A percentile compares a stretch with the other conserved stretches of the same genome.
Conservation (phyloP, 2,329 filamentous ascomycete species). For the Ambrosiella cleistominuta region DNA sequence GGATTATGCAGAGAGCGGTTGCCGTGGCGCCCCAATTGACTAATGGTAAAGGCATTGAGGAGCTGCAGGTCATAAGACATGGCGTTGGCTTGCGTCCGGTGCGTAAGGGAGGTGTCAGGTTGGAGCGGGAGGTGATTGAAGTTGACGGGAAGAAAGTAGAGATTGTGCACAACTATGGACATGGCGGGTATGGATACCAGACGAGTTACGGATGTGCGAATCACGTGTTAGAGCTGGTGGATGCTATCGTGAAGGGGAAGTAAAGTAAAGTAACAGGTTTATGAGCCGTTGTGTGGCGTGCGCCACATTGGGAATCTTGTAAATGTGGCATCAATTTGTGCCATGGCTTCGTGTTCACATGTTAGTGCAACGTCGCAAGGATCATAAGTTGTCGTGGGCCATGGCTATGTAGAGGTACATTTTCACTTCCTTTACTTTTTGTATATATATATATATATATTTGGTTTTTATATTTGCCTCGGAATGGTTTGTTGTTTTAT, state of each 20-base stretch:
- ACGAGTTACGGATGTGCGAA: constrained; percentile 54
- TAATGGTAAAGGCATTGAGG: constrained; percentile 49
- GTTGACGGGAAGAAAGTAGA: constrained; percentile 42
- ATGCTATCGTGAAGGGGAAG: constrained; percentile 29
- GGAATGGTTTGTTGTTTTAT: not conserved
- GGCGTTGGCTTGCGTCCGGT: constrained; percentile 67
- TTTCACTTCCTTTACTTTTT: not conserved
- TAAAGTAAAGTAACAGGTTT: not conserved
- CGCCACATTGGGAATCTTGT: not conserved
- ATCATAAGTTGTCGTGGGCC: not conserved
- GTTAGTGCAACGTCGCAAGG: not conserved
- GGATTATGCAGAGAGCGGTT: constrained; percentile 70
- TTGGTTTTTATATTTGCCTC: not conserved
- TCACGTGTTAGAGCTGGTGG: constrained; percentile 47
- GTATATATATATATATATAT: too few relatives aligned
- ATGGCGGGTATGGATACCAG: constrained; percentile 62
- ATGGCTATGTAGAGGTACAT: not conserved
- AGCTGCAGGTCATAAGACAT: constrained; percentile 59
- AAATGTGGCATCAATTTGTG: not conserved
- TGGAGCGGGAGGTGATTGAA: constrained; percentile 44
- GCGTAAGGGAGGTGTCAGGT: constrained; percentile 52
- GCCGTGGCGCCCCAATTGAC: constrained; percentile 47
- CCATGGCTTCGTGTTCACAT: not conserved
- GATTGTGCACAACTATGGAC: constrained; percentile 70
- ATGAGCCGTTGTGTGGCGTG: not conserved